Evolutionary conservation across 176 grass and related monocot genomes (phyloP), one percentile per base, ranked within the genome.

Genomic region (Triticum turgidum): DNA sequence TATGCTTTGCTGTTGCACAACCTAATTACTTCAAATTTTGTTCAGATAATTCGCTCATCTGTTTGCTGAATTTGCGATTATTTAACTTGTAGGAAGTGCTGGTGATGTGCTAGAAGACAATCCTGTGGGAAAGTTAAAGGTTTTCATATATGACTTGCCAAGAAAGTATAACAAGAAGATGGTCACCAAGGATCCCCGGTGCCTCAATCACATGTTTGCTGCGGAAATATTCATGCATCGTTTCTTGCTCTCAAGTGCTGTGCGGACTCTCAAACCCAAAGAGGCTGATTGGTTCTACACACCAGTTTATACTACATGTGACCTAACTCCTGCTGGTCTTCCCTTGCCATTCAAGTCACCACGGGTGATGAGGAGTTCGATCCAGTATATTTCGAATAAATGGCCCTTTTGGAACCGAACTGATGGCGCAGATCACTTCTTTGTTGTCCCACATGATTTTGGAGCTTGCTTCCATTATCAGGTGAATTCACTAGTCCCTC

Each of bases 111-210:
- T 98, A 71, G 96, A 98, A 92, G 96, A 98, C 82, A 87, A 98
- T 70, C 96, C 96, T 42, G 96, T 98, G 25, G 96, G 96, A 9
- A 93, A 90, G 77, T 83, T 98, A 65, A 98, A 98, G 89, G 96
- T 98, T 70, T 98, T 89, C 62, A 89, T 98, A 32, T 98, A 98
- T 83, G 94, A 98, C 62, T 87, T 98, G 12, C 96, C 96, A 13
- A 92, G 96, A 79, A 98, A 98, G 78, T 98, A 98, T 89, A 95
- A 95, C 80, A 98, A 95, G 76, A 98, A 98, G 83, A 98, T 98
- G 86, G 82, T 95, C 49, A 92, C 80, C 86, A 98, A 98, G 91
- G 95, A 98, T 89, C 88, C 93, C 34, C 86, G 95, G 68, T 98
- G 95, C 69, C 89, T 98, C 17, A 93, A 70, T 61, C 95, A 98